Percentiles rank a stretch among this genome's conserved stretches.
phyloP scores from a whole-genome alignment of 257 asterid genomes.

The Solanum paucissectum region DNA sequence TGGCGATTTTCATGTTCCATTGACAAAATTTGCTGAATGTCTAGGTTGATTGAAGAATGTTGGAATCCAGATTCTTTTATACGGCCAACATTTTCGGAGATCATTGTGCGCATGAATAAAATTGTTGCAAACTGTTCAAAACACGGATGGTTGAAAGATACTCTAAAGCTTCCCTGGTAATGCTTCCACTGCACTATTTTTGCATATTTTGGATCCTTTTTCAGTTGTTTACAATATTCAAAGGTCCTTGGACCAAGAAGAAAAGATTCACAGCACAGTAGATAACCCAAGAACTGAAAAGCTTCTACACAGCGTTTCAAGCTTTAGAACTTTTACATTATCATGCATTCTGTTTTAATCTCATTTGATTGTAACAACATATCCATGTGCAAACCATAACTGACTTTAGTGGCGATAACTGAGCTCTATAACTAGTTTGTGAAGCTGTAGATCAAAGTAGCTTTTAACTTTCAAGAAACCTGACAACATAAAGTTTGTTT shows the following conservation, averaged over 20 bases:
- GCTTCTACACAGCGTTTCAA: neutral
- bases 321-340: neutral
- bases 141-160: constrained; percentile 98
- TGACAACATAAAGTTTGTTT: neutral
- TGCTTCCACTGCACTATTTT: neutral
- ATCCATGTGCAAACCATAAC: neutral
- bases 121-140: constrained; percentile 59
- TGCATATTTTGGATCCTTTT: neutral
- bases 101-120: constrained; percentile 59
- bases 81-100: constrained; percentile 70
- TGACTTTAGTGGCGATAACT: neutral
- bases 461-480: neutral
- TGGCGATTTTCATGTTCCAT: neutral
- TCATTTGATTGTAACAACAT: neutral
- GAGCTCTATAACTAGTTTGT: neutral
- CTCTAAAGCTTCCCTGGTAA: constrained; percentile 95
- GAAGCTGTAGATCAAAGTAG: neutral
- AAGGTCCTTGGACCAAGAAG: neutral
- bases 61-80: constrained; percentile 50
- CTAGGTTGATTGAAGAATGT: constrained; percentile 87
- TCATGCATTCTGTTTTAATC: neutral
- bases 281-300: neutral
- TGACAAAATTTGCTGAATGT: constrained; percentile 1
- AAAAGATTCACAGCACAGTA: neutral
- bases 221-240: neutral